phyloP scores from a whole-genome alignment of 257 asterid species.

The Solanum raphanifolium region DNA sequence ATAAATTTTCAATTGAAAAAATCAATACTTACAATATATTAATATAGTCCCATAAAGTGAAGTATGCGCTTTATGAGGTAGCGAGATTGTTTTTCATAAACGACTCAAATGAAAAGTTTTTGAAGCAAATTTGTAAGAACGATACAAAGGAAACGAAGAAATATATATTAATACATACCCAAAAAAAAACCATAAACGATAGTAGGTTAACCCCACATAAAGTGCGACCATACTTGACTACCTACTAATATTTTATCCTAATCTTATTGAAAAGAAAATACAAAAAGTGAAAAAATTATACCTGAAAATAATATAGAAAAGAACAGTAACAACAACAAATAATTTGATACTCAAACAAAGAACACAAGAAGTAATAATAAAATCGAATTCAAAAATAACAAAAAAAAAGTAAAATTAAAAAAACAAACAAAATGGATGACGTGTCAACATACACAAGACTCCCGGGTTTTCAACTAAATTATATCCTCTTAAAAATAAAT shows the following conservation, averaged over 20 bases:
- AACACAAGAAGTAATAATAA: neutral
- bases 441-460: neutral
- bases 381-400: neutral
- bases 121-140: neutral
- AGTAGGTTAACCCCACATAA: neutral
- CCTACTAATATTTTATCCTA: neutral
- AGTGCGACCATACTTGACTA: neutral
- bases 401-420: neutral
- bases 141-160: neutral
- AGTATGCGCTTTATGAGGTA: neutral
- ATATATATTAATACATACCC: neutral
- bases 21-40: neutral
- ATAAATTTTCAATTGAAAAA: accelerated
- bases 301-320: neutral
- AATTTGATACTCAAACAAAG: neutral
- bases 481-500: neutral
- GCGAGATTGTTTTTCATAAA: accelerated
- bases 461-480: neutral
- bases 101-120: neutral
- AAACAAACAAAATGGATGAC: neutral
- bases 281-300: neutral
- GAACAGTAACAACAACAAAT: neutral
- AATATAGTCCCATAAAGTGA: neutral
- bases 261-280: neutral
- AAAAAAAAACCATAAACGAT: neutral